These are phyloP conservation scores for Hypoxylon sp. DNA, from an alignment of 2,329 filamentous ascomycete genomes.

Conservation along the genomic window DNA sequence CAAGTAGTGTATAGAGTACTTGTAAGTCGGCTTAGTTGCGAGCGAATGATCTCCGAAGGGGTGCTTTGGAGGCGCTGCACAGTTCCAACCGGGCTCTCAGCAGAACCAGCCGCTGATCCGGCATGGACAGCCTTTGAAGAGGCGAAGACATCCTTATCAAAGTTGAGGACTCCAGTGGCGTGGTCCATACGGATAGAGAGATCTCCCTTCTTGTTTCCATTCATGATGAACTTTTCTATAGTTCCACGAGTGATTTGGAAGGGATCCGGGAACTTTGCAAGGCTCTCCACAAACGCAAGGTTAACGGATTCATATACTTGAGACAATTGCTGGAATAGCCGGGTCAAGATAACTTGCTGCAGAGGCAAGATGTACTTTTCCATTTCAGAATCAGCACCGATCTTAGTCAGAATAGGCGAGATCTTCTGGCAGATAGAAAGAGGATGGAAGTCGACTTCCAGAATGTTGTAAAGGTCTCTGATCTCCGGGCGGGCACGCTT, in stretches of 20 bases:
- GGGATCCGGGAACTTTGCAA: constrained; percentile 95
- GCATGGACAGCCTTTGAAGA: constrained; percentile 92
- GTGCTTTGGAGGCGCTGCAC: constrained; percentile 98
- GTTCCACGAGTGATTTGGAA: constrained; percentile 92
- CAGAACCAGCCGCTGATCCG: constrained; percentile 86
- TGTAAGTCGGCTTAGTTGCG: constrained; percentile 91
- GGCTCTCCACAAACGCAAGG: constrained; percentile 90
- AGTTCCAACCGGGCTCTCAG: constrained; percentile 85
- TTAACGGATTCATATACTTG: constrained; percentile 99
- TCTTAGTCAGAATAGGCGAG: constrained; percentile 93
- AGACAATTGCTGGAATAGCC: constrained; percentile 98
- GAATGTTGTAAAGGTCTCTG: constrained; percentile 96
- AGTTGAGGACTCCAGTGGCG: constrained; percentile 93
- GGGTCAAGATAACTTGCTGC: constrained; percentile 98
- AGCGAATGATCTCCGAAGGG: constrained; percentile 95
- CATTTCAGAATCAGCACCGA: constrained; percentile 95
- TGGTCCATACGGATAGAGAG: constrained; percentile 97
- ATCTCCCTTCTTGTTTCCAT: constrained; percentile 99
- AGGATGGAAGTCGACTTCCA: constrained; percentile 99
- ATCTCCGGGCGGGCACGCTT: constrained; percentile 96
- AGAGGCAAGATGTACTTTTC: constrained; percentile 95
- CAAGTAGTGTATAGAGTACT: constrained; percentile 93
- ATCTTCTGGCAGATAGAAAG: constrained; percentile 99
- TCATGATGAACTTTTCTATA: constrained; percentile 99
- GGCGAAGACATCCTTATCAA: constrained; percentile 98